A percentile compares a stretch with the other conserved stretches of the same genome.
Evolutionary conservation across 2,329 filamentous ascomycete genomes (phyloP).

Genomic region (Fusarium robinianum): DNA sequence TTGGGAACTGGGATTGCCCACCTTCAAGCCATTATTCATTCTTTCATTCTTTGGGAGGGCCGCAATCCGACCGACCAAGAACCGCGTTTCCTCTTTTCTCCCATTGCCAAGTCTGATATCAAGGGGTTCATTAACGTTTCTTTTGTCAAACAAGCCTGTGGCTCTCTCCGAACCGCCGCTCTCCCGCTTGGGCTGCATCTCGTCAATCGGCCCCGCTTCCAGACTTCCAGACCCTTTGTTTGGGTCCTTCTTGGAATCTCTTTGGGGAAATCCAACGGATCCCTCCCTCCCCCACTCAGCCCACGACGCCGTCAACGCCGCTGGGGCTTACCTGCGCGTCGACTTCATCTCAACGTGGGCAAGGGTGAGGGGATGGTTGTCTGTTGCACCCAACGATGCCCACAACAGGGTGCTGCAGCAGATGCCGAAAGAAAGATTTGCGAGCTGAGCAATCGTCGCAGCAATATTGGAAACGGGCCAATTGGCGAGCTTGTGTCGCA

Average conservation of each 20-base stretch:
- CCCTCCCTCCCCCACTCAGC: slow-evolving; percentile 9
- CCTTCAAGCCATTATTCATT: neutral
- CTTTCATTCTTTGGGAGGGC: slow-evolving; percentile 10
- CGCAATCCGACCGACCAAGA: slow-evolving; percentile 2
- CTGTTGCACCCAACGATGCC: neutral
- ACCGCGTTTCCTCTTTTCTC: neutral
- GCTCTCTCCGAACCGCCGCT: slow-evolving; percentile 6
- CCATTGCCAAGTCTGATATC: slow-evolving; percentile 11
- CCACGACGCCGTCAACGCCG: slow-evolving; percentile 4
- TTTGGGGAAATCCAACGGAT: slow-evolving; percentile 17
- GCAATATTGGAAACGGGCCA: neutral
- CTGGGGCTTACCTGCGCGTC: slow-evolving; percentile 3
- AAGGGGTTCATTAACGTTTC: neutral
- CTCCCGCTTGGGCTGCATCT: slow-evolving; percentile 32
- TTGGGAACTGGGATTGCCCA: slow-evolving; percentile 4
- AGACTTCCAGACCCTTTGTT: slow-evolving; percentile 34
- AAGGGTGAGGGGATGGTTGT: no score
- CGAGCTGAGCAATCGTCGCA: neutral
- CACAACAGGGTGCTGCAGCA: neutral
- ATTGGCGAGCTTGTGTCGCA: slow-evolving; percentile 1
- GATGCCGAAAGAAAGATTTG: neutral
- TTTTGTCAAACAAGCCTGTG: slow-evolving; percentile 1
- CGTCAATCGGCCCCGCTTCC: slow-evolving; percentile 37
- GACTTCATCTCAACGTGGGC: slow-evolving; percentile 1
- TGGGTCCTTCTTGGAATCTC: slow-evolving; percentile 19